phyloP scores from a whole-genome alignment of 2,329 filamentous ascomycete species.

The Penicillium corylophilum region DNA sequence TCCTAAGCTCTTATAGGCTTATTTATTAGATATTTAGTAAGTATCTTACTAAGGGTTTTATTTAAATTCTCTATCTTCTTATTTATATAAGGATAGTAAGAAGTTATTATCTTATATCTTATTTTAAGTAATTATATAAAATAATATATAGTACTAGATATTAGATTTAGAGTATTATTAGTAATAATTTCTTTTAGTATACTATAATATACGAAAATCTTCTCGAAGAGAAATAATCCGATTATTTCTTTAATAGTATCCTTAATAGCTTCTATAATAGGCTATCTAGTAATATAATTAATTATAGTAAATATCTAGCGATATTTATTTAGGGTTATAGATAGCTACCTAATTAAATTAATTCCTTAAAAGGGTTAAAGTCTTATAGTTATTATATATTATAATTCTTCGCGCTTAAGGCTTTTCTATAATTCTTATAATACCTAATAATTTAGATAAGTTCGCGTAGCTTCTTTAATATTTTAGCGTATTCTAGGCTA shows the following conservation, averaged over 20 bases:
- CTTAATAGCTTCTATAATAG: background rate
- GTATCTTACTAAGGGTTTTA: background rate
- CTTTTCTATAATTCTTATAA: background rate
- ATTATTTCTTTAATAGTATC: background rate
- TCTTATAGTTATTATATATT: background rate
- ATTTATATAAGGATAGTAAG: constrained; percentile 8
- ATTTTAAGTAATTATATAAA: background rate
- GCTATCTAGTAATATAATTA: background rate
- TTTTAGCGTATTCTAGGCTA: background rate
- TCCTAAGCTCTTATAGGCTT: constrained; percentile 2
- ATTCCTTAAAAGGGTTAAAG: background rate
- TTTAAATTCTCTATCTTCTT: constrained; percentile 10
- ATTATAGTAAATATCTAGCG: background rate
- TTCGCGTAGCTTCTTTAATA: background rate
- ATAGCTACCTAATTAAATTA: background rate
- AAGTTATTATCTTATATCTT: background rate
- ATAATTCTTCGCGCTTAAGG: background rate
- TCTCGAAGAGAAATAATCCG: background rate
- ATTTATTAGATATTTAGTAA: constrained; percentile 8
- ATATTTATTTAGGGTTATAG: background rate
- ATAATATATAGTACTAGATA: background rate
- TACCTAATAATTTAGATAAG: background rate
- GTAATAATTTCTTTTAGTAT: background rate
- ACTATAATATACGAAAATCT: constrained; percentile 5
- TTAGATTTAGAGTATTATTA: too few relatives aligned